Evolutionary conservation across 1,139 yeast genomes (phyloP), one percentile per base, ranked within the genome.

Genomic region (Dujonia santamariae): DNA sequence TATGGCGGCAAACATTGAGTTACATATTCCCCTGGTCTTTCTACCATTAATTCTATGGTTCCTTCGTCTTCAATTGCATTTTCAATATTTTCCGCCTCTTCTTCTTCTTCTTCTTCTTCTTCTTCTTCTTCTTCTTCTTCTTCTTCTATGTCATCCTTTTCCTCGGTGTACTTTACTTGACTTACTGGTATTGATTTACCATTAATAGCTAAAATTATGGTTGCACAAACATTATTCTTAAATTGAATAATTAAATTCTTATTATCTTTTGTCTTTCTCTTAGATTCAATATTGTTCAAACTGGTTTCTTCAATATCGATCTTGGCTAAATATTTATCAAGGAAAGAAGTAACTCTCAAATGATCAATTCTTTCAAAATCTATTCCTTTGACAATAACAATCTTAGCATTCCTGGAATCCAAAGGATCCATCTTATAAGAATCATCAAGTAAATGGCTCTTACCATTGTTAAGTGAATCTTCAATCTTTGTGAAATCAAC

Each of bases 11-110:
- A 41, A 24, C 55, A 46, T 43, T 63, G 72, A 2, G 74, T 69
- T 18, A 82, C 68, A 46, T 80, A 85, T 40, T 78, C 83, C n/a
- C 62, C 59, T 1, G 94, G 92, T 46, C 95, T 66, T 7, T 54
- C 43, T 3, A 80, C 50, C 2, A 42, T 47, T 11, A 80, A 48
- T 7, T 35, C 39, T 3, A 23, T 11, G 45, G 36, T 7, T 29
- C 21, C 4, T 33, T 37, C 17, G 17, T 19, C 23, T 6, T 9
- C 8, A 6, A 7, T 26, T 12, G 13, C 15, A 7, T 13, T n/a
- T 12, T 13, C 15, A n/a, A 13, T 24, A 13, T 5, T 15, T 12
- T n/a, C 21, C 7, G 26, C 34, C 9, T 45, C 13, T 4, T 41
- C 42, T 3, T 44, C 38, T 2, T 46, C 54, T 14, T 41, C 44